Evolutionary conservation across 345 rosid genomes (phyloP), one percentile per base, ranked within the genome.

Genomic region (Rubroshorea leprosula): DNA sequence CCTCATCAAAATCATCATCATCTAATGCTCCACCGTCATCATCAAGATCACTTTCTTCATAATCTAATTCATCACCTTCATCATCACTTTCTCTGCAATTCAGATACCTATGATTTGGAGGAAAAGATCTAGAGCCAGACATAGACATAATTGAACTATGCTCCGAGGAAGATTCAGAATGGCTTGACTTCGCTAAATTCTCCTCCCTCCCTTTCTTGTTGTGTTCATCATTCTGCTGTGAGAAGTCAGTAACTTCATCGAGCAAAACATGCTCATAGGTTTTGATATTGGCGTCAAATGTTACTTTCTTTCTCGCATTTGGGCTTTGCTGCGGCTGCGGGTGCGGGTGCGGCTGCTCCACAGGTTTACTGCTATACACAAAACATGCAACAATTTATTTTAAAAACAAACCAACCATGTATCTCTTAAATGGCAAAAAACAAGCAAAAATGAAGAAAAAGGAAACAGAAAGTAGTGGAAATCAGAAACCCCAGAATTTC

Each of bases 81-180:
- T 83, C 90, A 23, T 83, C 94, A 9, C 90, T 83, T 50, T 86
- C 95, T 73, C 82, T 69, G 63, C 84, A 86, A 44, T 80, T 81
- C 69, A 71, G 71, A 67, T 86, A 86, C 63, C 95, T 78, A 54
- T 85, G 73, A 54, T 67, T 85, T 5, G 85, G 61, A 65, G 96
- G 94, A 61, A 64, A 80, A 23, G 86, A 72, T 0, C 75, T 82
- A 17, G 81, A 74, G 58, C 81, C 83, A 4, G 83, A 76, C 2
- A 64, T 68, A 4, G 83, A 76, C 2, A 64, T 68, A 31, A 72
- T 58, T 0, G 82, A 72, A 73, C 72, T 68, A 16, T 65, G 79
- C 60, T 78, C 89, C 59, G 84, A 74, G 58, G 68, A 72, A 63
- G 81, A 69, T 31, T 75, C 75, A 54, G 76, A 54, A 61, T 64